Base-by-base conservation (phyloP, 371 early-diverging fungal genomes). In the Apophysomyces sp. region DNA sequence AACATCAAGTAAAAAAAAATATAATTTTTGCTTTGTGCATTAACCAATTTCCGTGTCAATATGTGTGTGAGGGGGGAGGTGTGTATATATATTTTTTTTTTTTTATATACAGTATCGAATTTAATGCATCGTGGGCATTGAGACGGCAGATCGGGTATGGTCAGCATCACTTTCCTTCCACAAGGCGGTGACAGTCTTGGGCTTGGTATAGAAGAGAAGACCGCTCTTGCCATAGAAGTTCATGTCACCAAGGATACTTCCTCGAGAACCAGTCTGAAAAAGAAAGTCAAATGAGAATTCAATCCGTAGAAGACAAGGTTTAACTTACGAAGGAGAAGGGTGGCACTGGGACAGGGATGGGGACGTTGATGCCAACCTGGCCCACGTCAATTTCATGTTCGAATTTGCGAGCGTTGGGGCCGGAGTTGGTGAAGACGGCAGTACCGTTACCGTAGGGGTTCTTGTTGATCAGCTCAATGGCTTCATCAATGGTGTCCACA, bases 381-480 rank as follows among this genome's bases (percentile, higher is more conserved):
- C 98, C 98, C 27, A 92, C 95, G 73, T 95, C 95, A 60, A 96
- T 88, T 64, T 95, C 92, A 36, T 87, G 82, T 67, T 89, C 83
- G 77, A 98, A 97, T 79, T 91, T 90, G 65, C 96, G 89, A 21
- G 98, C 97, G 58, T 75, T 81, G 52, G 93, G 86, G 4, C 98
- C 98, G 41, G 92, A 94, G 68, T 90, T 92, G 34, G 98, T 98
- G 67, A 93, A 94, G 68, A 98, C 89, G 52, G 97, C 95, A 6
- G 97, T 95, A 55, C 98, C 98, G 73, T 98, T 98, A 58, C 95
- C 98, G 63, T 97, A 98, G 3, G 86, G 92, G 80, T 97, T 98
- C 49, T 66, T 72, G 80, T 98, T 98, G 74, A 94, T 87, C 49
- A 97, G 68, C 32, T 89, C 93, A 66, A 97, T 91, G 9, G 98